Base-by-base conservation (phyloP, 2,329 filamentous ascomycete species). In the Hymenoscyphus albidus region DNA sequence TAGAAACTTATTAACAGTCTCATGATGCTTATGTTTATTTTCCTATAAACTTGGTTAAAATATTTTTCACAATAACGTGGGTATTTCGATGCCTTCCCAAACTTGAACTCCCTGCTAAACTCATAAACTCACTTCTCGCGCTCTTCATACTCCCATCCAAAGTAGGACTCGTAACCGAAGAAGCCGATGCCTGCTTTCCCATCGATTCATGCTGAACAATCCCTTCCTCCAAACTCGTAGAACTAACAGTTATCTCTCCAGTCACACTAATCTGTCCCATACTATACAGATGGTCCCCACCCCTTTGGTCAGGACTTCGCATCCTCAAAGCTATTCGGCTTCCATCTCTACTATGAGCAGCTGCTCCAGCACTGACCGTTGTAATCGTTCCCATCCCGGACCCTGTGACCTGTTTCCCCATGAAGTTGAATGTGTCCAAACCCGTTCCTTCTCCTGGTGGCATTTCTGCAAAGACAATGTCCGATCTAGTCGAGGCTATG, bases 401-500 rank as follows among this genome's bases (percentile, higher is more conserved):
- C 62, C 2, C 68, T 65, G 39, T 65, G 68, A 0, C 71, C 68
- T 58, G 72, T 64, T 66, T 70, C 0, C 73, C 72, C 61, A 75
- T 67, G 40, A 74, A 74, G 6, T 79, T 75, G 63, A 86, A 85
- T 0, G 83, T 85, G 22, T 78, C 76, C 9, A 85, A 68, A 0
- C 83, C 83, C 0, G 80, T 80, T 18, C 83, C 80, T 12, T 80
- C 77, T 0, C 74, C 74, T 0, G 78, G 77, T 3, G 77, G 75
- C 1, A 67, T 68, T 48, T 79, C 77, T 9, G 80, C 70, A 64
- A 85, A 85, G 39, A 86, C 76, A 62, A 86, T 84, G n/a, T 79
- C 77, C 18, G 80, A 78, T 39, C 83, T 77, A 0, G 82, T 85
- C 1, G 78, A 80, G 3, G 81, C 79, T 35, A 10, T 35, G 3